Evolutionary conservation across 768 basidiomycete species (phyloP), one percentile per base, ranked within the genome.

Genomic region (Mycena vitilis): DNA sequence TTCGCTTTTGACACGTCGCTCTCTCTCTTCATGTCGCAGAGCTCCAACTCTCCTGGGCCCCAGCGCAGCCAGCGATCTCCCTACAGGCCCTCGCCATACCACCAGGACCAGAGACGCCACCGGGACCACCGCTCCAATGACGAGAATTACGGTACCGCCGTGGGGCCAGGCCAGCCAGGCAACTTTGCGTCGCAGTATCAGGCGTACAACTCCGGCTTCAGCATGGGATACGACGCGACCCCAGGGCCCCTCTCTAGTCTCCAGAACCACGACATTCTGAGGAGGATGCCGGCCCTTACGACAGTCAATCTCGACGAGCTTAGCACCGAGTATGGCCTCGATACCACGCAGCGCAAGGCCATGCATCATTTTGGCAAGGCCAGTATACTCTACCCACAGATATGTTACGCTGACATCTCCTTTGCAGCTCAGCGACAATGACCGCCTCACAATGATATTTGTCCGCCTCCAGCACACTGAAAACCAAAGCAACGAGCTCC

Each of bases 301-400:
- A 51, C 60, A 6, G 38, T 61, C 36, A 38, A 25, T 16, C 38
- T 40, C 16, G 49, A 60, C 20, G 59, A 48, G 59, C 59, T 60
- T 34, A 60, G 59, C 8, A 23, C 34, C 2, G 20, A 60, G 36
- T 60, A 60, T 2, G 47, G 47, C n/a, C 59, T 60, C 8, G 59
- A 60, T 22, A 60, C 18, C 8, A 37, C 11, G 2, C 59, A 60
- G 47, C n/a, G 47, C 45, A 60, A 49, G 8, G 59, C 59, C 10
- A n/a, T 47, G 0, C 59, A 60, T 20, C n/a, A 5, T n/a, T 60
- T 60, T 16, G 22, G 6, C 47, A 60, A 60, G 45, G 59, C 38
- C 1, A 2, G 59, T 49, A 36, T 6, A 22, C 12, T 1, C n/a
- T 16, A n/a, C 13, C 13, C 30, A 30, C 8, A 1, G 34, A 20